Conservation (phyloP, 306 rosid genomes). For the Lathyrus sativus region DNA sequence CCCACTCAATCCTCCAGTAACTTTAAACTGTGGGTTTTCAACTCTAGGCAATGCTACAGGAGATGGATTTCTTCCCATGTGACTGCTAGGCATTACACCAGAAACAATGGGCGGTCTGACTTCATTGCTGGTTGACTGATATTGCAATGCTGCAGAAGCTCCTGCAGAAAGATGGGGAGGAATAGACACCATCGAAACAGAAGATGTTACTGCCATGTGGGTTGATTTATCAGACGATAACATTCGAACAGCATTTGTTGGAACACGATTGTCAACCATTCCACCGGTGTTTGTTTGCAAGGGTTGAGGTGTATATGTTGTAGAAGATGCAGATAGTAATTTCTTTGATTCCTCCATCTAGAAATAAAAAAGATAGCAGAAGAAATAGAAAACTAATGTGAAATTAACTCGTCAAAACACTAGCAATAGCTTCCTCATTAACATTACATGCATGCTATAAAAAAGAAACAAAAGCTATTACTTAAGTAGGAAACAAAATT, state of each 20-base stretch:
- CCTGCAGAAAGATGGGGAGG: slow-evolving; percentile 58
- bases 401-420: slow-evolving; percentile 20
- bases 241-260: slow-evolving; percentile 51
- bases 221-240: slow-evolving; percentile 61
- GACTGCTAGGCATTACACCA: slow-evolving; percentile 60
- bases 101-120: slow-evolving; percentile 56
- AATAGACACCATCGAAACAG: slow-evolving; percentile 48
- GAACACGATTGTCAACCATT: slow-evolving; percentile 60
- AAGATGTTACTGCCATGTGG: slow-evolving; percentile 46
- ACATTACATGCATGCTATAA: neutral
- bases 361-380: slow-evolving; percentile 23
- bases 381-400: slow-evolving; percentile 1
- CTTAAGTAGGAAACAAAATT: no score
- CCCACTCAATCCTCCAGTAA: slow-evolving; percentile 69
- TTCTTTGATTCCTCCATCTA: slow-evolving; percentile 95
- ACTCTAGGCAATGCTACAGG: slow-evolving; percentile 57
- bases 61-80: slow-evolving; percentile 72
- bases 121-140: slow-evolving; percentile 60
- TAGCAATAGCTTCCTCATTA: neutral
- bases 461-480: slow-evolving; percentile 3
- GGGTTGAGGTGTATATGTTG: slow-evolving; percentile 65
- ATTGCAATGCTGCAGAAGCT: slow-evolving; percentile 56
- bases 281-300: slow-evolving; percentile 53
- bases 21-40: slow-evolving; percentile 64
- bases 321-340: slow-evolving; percentile 55